phyloP scores from a whole-genome alignment of 1,284 basidiomycete genomes.

The Tremellales sp. region DNA sequence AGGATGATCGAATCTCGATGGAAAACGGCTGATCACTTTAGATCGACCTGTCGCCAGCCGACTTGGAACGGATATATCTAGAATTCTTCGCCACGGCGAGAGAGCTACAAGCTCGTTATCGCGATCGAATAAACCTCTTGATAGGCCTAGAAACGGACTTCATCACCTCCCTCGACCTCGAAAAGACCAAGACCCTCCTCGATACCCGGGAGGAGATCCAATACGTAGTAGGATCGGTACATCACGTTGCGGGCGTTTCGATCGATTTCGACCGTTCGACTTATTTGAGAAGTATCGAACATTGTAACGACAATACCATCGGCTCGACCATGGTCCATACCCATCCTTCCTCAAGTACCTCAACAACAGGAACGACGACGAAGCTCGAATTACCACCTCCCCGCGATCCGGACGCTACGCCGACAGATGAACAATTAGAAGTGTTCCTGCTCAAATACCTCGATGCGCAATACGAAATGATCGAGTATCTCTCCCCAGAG shows the following conservation, averaged over 20 bases:
- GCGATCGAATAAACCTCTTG: slow-evolving; percentile 64
- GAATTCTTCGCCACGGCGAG: slow-evolving; percentile 60
- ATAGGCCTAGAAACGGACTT: slow-evolving; percentile 93
- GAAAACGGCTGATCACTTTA: slow-evolving; percentile 8
- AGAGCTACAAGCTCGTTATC: slow-evolving; percentile 56
- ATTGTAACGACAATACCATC: not conserved
- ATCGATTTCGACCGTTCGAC: slow-evolving; percentile 79
- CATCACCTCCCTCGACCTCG: slow-evolving; percentile 67
- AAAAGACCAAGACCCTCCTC: slow-evolving; percentile 52
- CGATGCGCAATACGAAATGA: slow-evolving; percentile 70
- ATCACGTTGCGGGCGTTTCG: slow-evolving; percentile 81
- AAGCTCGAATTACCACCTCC: slow-evolving; percentile 4
- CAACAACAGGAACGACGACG: too few species aligned
- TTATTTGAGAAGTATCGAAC: slow-evolving; percentile 28
- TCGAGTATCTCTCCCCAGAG: slow-evolving; percentile 72
- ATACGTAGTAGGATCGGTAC: slow-evolving; percentile 89
- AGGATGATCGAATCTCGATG: too few species aligned
- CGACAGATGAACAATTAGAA: slow-evolving; percentile 12
- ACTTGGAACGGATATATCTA: slow-evolving; percentile 15
- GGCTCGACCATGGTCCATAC: slow-evolving; percentile 17
- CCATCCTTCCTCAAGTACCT: slow-evolving; percentile 6
- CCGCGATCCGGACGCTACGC: slow-evolving; percentile 12
- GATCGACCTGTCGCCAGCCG: slow-evolving; percentile 41
- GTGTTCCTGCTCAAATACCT: slow-evolving; percentile 67
- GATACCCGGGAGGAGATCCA: slow-evolving; percentile 63